These are phyloP conservation scores for Anthracocystis setariae DNA, from an alignment of 1,284 basidiomycete genomes.

Conservation along the genomic window DNA sequence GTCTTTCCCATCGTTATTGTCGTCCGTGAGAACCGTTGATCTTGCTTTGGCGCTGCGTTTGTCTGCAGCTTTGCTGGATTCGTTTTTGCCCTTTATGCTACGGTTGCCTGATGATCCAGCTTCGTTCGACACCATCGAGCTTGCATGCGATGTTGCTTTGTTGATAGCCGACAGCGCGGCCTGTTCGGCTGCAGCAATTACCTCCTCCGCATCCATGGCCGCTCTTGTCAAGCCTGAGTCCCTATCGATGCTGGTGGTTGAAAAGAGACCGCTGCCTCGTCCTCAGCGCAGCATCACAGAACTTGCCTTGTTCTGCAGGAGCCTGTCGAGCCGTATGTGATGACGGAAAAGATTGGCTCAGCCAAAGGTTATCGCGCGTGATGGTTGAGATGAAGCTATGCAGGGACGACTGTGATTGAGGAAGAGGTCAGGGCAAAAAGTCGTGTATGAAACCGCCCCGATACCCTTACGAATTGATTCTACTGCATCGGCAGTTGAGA, in stretches of 20 bases:
- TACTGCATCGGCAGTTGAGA: slow-evolving; percentile 9
- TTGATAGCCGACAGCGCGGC: slow-evolving; percentile 14
- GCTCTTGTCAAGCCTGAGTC: neutral
- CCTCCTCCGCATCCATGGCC: slow-evolving; percentile 15
- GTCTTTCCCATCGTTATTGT: slow-evolving; percentile 8
- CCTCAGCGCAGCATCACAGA: slow-evolving; percentile 9
- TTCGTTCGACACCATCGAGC: neutral
- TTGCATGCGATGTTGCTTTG: neutral
- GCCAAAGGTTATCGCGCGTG: neutral
- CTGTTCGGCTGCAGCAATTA: slow-evolving; percentile 17
- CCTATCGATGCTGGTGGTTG: slow-evolving; percentile 4
- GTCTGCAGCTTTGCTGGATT: slow-evolving; percentile 1
- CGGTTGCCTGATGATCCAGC: neutral
- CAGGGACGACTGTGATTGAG: slow-evolving; percentile 2
- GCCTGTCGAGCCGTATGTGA: neutral
- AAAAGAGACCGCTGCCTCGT: neutral
- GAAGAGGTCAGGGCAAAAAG: neutral
- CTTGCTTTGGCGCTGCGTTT: neutral
- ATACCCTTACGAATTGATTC: too few species aligned
- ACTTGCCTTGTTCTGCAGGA: neutral
- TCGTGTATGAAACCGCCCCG: too few species aligned
- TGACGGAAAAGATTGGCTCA: neutral
- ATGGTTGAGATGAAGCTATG: neutral
- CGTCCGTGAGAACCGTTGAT: neutral
- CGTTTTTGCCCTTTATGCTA: neutral